These are phyloP conservation scores for Triticum aestivum DNA, from an alignment of 176 grass and related monocot genomes.

Conservation along the genomic window DNA sequence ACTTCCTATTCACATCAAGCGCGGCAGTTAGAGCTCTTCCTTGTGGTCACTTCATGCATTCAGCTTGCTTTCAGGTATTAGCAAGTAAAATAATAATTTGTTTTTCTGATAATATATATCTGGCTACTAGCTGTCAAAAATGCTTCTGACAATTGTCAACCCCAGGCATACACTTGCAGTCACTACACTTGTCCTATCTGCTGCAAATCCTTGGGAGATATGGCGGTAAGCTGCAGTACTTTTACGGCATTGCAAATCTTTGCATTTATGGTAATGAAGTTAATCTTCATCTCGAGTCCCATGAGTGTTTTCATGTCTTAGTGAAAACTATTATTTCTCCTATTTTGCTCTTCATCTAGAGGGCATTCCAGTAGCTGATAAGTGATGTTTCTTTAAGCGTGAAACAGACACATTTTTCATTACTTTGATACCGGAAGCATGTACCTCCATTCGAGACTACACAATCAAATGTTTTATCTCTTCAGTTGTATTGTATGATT, in stretches of 20 bases:
- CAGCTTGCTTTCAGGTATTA: constrained; percentile 97
- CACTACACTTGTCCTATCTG: constrained; percentile 99
- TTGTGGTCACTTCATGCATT: constrained; percentile 99
- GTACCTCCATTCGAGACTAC: neutral
- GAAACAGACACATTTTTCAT: neutral
- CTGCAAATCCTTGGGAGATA: constrained; percentile 97
- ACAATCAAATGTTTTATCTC: neutral
- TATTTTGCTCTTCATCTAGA: neutral
- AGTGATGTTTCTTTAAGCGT: constrained; percentile 18
- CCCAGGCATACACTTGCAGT: constrained; percentile 95
- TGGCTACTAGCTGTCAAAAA: neutral
- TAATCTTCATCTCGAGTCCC: constrained; percentile 4
- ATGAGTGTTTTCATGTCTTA: neutral
- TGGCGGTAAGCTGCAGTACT: constrained; percentile 68
- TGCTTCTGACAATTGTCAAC: constrained; percentile 28
- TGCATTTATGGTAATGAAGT: neutral
- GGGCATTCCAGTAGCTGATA: constrained; percentile 12
- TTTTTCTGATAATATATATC: constrained; percentile 22
- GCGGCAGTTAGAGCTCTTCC: constrained; percentile 86
- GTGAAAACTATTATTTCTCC: neutral
- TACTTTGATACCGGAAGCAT: constrained; percentile 12
- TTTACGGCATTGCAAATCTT: neutral
- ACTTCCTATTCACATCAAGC: constrained; percentile 97
- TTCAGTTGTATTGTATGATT: neutral
- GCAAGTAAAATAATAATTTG: constrained; percentile 1